These are phyloP conservation scores for Tanacetum coccineum DNA, from an alignment of 129 eudicot genomes.

Conservation along the genomic window DNA sequence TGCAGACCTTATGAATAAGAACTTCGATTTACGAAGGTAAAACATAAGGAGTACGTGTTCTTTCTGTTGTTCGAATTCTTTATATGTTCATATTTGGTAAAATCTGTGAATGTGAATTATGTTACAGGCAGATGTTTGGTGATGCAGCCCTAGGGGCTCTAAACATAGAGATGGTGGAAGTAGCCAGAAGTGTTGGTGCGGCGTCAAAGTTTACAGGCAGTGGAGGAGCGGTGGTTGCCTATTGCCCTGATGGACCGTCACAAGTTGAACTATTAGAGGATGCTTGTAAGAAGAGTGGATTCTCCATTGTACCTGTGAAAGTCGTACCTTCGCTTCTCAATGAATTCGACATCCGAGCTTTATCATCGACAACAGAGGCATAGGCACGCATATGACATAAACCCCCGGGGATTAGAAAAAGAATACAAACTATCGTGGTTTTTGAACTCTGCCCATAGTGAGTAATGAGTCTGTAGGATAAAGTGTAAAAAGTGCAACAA, in stretches of 20 bases:
- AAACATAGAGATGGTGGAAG: slow-evolving; percentile 89
- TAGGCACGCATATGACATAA: not conserved
- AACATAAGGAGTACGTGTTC: no score
- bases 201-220: slow-evolving; percentile 95
- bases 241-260: slow-evolving; percentile 72
- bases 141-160: slow-evolving; percentile 79
- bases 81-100: not conserved
- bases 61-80: no score
- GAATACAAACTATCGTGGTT: not conserved
- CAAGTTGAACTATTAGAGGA: slow-evolving; percentile 64
- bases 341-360: slow-evolving; percentile 45
- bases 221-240: slow-evolving; percentile 95
- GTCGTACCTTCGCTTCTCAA: slow-evolving; percentile 55
- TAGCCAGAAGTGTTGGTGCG: slow-evolving; percentile 80
- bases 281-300: slow-evolving; percentile 65
- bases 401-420: no score
- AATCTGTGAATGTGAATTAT: not conserved
- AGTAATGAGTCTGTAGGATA: not conserved
- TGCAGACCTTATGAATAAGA: slow-evolving; percentile 81
- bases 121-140: slow-evolving; percentile 75
- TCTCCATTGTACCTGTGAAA: slow-evolving; percentile 44
- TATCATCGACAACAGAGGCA: slow-evolving; percentile 11
- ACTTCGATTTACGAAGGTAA: slow-evolving; percentile 94
- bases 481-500: not conserved
- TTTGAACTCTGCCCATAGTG: not conserved